These are phyloP conservation scores for Leucocoprinus leucothites DNA, from an alignment of 768 basidiomycete species.

Conservation along the genomic window DNA sequence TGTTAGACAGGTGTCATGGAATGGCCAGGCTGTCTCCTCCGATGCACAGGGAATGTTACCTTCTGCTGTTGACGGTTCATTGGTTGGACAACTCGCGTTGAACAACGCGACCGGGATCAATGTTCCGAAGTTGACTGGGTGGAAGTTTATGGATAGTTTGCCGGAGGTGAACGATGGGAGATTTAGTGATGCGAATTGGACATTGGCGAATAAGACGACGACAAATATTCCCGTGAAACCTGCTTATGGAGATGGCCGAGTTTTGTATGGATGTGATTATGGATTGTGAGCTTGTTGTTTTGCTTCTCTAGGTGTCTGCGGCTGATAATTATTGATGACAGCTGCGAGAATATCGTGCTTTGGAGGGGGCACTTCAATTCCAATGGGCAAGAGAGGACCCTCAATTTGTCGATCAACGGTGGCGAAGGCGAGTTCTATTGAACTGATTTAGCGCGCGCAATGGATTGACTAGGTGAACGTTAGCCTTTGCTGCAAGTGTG, in stretches of 20 bases:
- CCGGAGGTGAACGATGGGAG: conserved; percentile 53
- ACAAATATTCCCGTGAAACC: conserved; percentile 74
- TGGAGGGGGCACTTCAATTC: conserved; percentile 81
- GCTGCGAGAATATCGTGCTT: conserved; percentile 79
- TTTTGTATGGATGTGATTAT: conserved; percentile 88
- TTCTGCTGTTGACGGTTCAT: conserved; percentile 37
- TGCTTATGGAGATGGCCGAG: conserved; percentile 67
- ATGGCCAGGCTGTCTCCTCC: conserved; percentile 48
- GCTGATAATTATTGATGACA: conserved; percentile 23
- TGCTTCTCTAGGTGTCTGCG: background rate
- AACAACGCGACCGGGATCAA: conserved; percentile 26
- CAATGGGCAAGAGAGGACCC: conserved; percentile 55
- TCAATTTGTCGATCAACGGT: conserved; percentile 78
- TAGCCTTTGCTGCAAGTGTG: conserved; percentile 79
- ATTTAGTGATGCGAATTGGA: conserved; percentile 69
- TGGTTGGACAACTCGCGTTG: conserved; percentile 45
- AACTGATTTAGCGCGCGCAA: background rate
- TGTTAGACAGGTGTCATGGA: conserved; percentile 65
- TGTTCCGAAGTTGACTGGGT: conserved; percentile 53
- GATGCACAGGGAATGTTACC: conserved; percentile 28
- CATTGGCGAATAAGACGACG: conserved; percentile 61
- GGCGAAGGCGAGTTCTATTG: conserved; percentile 57
- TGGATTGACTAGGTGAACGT: conserved; percentile 1
- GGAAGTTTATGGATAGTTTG: conserved; percentile 74
- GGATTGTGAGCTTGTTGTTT: conserved; percentile 59